Conservation (phyloP, 164 flowering plant genomes). For the Umbilicus rupestris region DNA sequence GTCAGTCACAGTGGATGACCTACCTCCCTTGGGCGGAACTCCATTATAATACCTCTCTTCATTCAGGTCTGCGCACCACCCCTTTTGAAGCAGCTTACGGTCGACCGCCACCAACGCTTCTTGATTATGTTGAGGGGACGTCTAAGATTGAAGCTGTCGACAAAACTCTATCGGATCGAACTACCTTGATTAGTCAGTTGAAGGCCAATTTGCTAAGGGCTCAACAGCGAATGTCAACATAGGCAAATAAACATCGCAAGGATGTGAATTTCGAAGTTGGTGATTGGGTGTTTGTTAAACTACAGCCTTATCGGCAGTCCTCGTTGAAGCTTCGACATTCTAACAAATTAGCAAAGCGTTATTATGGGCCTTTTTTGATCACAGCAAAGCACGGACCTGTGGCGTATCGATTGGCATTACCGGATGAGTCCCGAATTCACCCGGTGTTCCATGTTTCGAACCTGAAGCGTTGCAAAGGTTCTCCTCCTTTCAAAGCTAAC, state of each 20-base stretch:
- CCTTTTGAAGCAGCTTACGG: background rate
- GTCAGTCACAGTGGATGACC: too few species aligned
- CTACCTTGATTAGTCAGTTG: background rate
- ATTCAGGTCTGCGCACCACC: background rate
- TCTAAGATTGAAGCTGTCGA: too few species aligned
- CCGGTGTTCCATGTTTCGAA: conserved; percentile 1
- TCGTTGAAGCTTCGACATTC: background rate
- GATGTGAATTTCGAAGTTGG: background rate
- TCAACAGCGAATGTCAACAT: background rate
- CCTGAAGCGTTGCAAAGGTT: too few species aligned
- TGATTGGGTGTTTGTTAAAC: background rate
- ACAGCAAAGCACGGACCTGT: background rate
- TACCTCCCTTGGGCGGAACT: too few species aligned
- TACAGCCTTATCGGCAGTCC: background rate
- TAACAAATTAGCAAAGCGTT: background rate
- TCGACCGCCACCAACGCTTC: too few species aligned
- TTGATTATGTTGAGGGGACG: background rate
- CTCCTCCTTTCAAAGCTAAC: too few species aligned
- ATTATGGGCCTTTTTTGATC: too few species aligned
- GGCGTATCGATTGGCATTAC: too few species aligned
- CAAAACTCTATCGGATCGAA: background rate
- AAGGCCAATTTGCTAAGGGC: background rate
- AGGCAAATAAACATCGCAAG: background rate
- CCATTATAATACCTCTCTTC: background rate
- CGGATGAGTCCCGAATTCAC: background rate